Conservation (phyloP, 257 asterid species). For the Nicotiana sylvestris region DNA sequence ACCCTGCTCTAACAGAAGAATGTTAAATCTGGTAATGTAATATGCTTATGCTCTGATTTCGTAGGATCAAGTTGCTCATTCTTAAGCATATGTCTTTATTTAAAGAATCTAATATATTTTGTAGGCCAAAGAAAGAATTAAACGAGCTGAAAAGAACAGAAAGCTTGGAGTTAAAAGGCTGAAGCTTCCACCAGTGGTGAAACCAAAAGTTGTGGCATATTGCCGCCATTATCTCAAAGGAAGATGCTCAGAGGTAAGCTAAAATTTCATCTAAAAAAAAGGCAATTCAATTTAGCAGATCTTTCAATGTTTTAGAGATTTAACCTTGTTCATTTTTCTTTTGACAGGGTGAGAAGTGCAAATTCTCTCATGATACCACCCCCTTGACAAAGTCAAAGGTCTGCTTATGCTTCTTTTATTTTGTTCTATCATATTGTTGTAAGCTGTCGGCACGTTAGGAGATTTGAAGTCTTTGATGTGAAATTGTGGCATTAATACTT, state of each 20-base stretch:
- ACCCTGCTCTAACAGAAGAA: not conserved
- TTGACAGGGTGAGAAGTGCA: conserved; percentile 84
- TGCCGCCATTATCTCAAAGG: conserved; percentile 82
- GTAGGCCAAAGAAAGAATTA: conserved; percentile 64
- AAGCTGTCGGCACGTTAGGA: not conserved
- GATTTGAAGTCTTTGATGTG: not conserved
- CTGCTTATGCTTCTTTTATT: conserved; percentile 22
- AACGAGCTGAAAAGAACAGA: conserved; percentile 73
- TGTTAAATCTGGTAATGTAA: not conserved
- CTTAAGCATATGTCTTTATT: conserved; percentile 13
- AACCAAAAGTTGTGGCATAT: conserved; percentile 47
- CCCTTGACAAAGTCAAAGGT: conserved; percentile 90
- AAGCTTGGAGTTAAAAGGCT: conserved; percentile 71
- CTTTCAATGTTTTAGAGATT: not conserved
- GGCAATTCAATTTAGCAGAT: conserved; percentile 10
- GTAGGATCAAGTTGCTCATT: not conserved
- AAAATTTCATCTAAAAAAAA: conserved; percentile 8
- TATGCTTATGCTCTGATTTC: not conserved
- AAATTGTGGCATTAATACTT: not conserved
- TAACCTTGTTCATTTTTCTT: conserved; percentile 11
- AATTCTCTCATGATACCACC: conserved; percentile 81
- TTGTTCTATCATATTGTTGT: conserved; percentile 4
- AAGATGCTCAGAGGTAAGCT: conserved; percentile 82
- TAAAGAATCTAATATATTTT: conserved; percentile 18
- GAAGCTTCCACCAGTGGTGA: conserved; percentile 61